Evolutionary conservation across 495 filamentous ascomycete species (phyloP), one percentile per base, ranked within the genome.

Genomic region (Podospora sp.): DNA sequence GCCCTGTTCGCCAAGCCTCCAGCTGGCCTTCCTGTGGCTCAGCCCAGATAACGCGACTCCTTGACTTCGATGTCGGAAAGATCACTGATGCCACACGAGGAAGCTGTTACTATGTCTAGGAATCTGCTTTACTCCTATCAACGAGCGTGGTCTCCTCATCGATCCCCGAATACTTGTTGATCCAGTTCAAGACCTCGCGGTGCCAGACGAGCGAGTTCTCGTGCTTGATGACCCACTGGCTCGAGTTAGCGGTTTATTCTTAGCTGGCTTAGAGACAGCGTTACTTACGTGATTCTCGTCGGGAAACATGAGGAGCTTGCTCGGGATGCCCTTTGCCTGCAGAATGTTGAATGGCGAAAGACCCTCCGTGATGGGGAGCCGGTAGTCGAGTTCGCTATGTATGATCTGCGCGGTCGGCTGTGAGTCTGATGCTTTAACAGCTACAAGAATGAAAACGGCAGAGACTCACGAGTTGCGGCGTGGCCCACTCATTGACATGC

Each of bases 141-240:
- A 24, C 60, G 6, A 65, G 11, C 50, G 53, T 36, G 7, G 22
- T 71, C 58, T 75, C 68, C 14, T 69, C 72, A 12, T 77, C 77
- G 4, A 90, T 65, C 0, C 90, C 92, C 2, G 86, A 87, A 71
- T 89, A 89, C 76, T 90, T 90, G 78, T 97, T 97, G 66, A 97
- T 94, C 88, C 89, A 98, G 58, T 88, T 89, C 36, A 97, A 69
- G 11, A 97, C 92, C 46, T 91, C 90, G n/a, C 83, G 86, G 75
- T 97, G 93, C 94, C 94, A 98, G 52, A 95, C 81, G 24, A 97
- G 79, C 9, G 88, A 89, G 75, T 97, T 98, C 75, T 98, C 94
- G 2, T 89, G 92, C 73, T 96, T 94, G 52, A 97, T 72, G 22
- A 98, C 93, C 91, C 92, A 98, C 79, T 96, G 83, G 11, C 29